These are phyloP conservation scores for Tricholoma flavovirens DNA, from an alignment of 768 basidiomycete genomes.

Conservation along the genomic window DNA sequence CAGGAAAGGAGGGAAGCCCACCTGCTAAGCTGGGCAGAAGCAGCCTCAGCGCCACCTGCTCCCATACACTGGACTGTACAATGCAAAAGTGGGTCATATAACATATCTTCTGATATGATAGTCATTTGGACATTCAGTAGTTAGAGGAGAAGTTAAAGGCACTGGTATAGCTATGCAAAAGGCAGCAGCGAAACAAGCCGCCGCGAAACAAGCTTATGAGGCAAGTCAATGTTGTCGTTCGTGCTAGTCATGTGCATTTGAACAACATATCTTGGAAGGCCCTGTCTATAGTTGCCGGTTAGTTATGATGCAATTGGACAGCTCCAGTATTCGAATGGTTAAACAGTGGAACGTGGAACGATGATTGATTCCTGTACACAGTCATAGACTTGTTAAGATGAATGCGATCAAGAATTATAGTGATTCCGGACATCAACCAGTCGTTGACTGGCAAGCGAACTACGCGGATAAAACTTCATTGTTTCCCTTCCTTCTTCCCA, in stretches of 20 bases:
- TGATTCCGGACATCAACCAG: too few relatives aligned
- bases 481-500: too few relatives aligned
- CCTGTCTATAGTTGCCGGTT: background rate
- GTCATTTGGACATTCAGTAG: slow-evolving; percentile 1
- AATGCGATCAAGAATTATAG: too few relatives aligned
- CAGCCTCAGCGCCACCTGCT: slow-evolving; percentile 4
- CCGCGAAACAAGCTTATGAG: slow-evolving; percentile 19
- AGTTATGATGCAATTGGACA: background rate
- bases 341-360: background rate
- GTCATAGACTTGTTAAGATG: background rate
- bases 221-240: slow-evolving; percentile 1
- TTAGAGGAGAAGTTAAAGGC: slow-evolving; percentile 15
- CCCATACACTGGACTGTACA: slow-evolving; percentile 15
- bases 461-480: too few relatives aligned
- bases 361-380: background rate
- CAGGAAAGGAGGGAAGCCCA: slow-evolving; percentile 14
- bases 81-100: slow-evolving; percentile 13
- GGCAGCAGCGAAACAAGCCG: slow-evolving; percentile 14
- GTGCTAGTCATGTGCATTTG: background rate
- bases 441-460: too few relatives aligned
- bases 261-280: slow-evolving; percentile 2
- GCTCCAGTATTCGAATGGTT: too few relatives aligned
- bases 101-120: background rate
- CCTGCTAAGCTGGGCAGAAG: slow-evolving; percentile 16
- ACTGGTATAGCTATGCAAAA: slow-evolving; percentile 15